phyloP scores from a whole-genome alignment of 2,329 filamentous ascomycete species.

The Spiromastix sp. region DNA sequence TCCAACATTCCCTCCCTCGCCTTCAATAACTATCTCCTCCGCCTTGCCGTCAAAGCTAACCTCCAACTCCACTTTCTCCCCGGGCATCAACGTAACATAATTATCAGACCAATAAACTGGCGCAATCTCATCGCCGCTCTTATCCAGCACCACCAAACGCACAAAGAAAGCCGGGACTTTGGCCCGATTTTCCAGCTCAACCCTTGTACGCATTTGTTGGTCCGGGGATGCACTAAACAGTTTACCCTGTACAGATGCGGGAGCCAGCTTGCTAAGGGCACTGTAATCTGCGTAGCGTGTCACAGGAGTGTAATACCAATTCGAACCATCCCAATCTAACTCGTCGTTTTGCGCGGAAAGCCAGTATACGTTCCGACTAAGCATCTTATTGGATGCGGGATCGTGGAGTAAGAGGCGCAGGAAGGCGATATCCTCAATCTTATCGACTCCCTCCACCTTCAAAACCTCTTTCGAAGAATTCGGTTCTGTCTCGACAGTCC shows the following conservation, averaged over 20 bases:
- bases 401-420: conserved; percentile 40
- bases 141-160: conserved; percentile 40
- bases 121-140: conserved; percentile 33
- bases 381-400: conserved; percentile 11
- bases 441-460: conserved; percentile 21
- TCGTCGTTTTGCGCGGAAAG: conserved; percentile 37
- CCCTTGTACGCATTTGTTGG: conserved; percentile 2
- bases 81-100: conserved; percentile 51
- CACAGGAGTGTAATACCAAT: conserved; percentile 51
- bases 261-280: conserved; percentile 30
- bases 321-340: conserved; percentile 46
- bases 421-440: conserved; percentile 37
- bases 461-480: conserved; percentile 35
- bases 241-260: conserved; percentile 31
- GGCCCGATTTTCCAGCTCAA: conserved; percentile 44
- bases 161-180: conserved; percentile 49
- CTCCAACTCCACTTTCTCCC: conserved; percentile 38
- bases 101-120: conserved; percentile 53
- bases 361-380: conserved; percentile 55
- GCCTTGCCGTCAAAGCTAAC: too few species aligned
- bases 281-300: conserved; percentile 40
- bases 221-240: conserved; percentile 16
- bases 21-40: too few species aligned
- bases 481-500: conserved; percentile 30
- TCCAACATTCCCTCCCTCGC: too few species aligned